Percentiles rank a stretch among this genome's conserved stretches.
Evolutionary conservation across 1,284 basidiomycete genomes (phyloP).

Genomic region (Ustilago sp.): DNA sequence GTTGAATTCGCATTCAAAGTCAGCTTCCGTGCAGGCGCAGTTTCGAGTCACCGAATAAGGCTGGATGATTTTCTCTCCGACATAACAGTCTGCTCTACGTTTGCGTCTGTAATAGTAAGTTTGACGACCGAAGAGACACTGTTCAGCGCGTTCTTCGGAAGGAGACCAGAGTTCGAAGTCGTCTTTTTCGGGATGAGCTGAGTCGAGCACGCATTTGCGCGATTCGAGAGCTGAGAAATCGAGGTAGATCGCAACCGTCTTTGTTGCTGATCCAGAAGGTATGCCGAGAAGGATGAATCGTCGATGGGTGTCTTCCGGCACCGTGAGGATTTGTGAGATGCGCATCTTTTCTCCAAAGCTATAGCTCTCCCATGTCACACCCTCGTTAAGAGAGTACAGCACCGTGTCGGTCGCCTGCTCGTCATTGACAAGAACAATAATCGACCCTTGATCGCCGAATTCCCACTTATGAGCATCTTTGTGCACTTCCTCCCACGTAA

Average conservation of each 20-base stretch:
- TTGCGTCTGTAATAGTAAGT: conserved; percentile 67
- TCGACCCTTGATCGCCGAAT: conserved; percentile 94
- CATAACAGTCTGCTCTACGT: conserved; percentile 63
- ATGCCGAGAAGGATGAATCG: conserved; percentile 88
- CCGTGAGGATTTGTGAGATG: conserved; percentile 84
- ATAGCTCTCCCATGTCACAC: conserved; percentile 87
- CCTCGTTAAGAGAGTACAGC: conserved; percentile 89
- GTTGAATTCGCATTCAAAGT: conserved; percentile 70
- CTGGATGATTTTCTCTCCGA: conserved; percentile 61
- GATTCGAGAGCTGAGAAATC: conserved; percentile 81
- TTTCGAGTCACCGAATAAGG: conserved; percentile 51
- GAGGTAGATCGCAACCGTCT: conserved; percentile 81
- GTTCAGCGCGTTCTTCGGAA: conserved; percentile 62
- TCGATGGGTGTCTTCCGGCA: conserved; percentile 88
- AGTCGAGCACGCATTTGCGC: conserved; percentile 61
- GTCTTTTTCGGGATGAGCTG: conserved; percentile 46
- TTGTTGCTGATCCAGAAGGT: conserved; percentile 72
- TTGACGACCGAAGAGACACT: conserved; percentile 66
- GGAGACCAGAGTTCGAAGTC: conserved; percentile 69
- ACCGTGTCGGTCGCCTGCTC: conserved; percentile 91
- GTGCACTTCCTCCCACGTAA: conserved; percentile 97
- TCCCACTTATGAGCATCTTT: conserved; percentile 99
- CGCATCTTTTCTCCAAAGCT: conserved; percentile 83
- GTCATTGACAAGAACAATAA: conserved; percentile 93
- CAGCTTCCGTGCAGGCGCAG: conserved; percentile 62